phyloP scores from a whole-genome alignment of 257 asterid genomes.

The Ocimum tenuiflorum region DNA sequence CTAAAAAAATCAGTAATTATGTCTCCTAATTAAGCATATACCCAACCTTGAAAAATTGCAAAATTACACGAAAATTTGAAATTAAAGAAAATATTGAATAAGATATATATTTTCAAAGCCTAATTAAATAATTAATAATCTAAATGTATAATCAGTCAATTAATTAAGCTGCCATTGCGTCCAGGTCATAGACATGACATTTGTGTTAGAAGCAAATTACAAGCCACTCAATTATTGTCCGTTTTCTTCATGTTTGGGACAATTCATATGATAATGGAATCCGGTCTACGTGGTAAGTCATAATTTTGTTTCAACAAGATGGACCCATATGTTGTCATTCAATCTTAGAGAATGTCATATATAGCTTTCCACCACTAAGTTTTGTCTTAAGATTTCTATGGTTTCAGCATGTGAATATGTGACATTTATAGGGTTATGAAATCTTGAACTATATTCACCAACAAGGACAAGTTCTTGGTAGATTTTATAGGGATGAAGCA shows the following conservation, averaged over 20 bases:
- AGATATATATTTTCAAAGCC: too few species aligned
- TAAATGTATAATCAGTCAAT: too few species aligned
- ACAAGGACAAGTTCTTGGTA: not conserved
- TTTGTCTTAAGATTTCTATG: constrained; percentile 32
- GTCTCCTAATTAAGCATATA: too few species aligned
- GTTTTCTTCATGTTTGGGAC: not conserved
- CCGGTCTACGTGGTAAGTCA: constrained; percentile 15
- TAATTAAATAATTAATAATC: too few species aligned
- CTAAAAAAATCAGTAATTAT: too few species aligned
- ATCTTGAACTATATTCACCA: not conserved
- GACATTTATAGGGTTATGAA: constrained; percentile 13
- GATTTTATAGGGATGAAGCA: not conserved
- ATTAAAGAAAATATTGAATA: too few species aligned
- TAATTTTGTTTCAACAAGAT: not conserved
- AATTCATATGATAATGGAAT: not conserved
- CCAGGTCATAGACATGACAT: not conserved
- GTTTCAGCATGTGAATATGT: constrained; percentile 14
- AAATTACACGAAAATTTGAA: too few species aligned
- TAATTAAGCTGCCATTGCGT: too few species aligned
- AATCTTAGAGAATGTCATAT: constrained; percentile 24
- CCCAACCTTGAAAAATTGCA: too few species aligned
- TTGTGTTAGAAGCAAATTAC: not conserved
- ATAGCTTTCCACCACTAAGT: constrained; percentile 39
- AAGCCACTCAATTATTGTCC: not conserved
- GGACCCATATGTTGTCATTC: constrained; percentile 26